Conservation (phyloP, 2,329 filamentous ascomycete genomes). For the Ceratocystis papillata region DNA sequence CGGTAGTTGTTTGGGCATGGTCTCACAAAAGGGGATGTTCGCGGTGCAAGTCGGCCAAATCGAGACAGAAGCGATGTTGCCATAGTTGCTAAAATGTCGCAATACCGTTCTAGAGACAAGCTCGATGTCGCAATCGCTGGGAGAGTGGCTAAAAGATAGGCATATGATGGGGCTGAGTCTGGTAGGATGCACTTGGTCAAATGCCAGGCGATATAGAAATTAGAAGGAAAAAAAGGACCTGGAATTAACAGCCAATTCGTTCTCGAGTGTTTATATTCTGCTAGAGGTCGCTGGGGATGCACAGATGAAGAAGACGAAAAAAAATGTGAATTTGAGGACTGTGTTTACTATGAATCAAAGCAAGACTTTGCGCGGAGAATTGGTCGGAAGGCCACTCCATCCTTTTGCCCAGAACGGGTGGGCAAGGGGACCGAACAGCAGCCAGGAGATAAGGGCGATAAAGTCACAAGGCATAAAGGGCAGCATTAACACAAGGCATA, state of each 20-base stretch:
- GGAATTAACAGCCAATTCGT: background rate
- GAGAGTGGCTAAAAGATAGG: slow-evolving; percentile 17
- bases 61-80: slow-evolving; percentile 24
- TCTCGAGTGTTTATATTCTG: background rate
- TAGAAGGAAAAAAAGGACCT: background rate
- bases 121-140: slow-evolving; percentile 20
- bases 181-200: slow-evolving; percentile 12
- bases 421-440: background rate
- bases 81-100: slow-evolving; percentile 21
- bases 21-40: slow-evolving; percentile 18
- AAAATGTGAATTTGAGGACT: background rate
- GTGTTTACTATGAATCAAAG: background rate
- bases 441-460: background rate
- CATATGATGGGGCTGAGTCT: slow-evolving; percentile 19
- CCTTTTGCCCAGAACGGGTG: background rate
- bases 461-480: background rate
- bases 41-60: slow-evolving; percentile 20
- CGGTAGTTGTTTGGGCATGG: slow-evolving; percentile 16
- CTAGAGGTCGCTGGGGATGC: background rate
- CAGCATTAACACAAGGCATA: background rate
- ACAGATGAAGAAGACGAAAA: background rate
- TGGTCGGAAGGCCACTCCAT: background rate
- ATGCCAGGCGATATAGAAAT: slow-evolving; percentile 8
- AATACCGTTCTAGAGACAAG: slow-evolving; percentile 19
- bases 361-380: slow-evolving; percentile 10